Base-by-base conservation (phyloP, 345 rosid species). In the Eucalyptus viminalis region DNA sequence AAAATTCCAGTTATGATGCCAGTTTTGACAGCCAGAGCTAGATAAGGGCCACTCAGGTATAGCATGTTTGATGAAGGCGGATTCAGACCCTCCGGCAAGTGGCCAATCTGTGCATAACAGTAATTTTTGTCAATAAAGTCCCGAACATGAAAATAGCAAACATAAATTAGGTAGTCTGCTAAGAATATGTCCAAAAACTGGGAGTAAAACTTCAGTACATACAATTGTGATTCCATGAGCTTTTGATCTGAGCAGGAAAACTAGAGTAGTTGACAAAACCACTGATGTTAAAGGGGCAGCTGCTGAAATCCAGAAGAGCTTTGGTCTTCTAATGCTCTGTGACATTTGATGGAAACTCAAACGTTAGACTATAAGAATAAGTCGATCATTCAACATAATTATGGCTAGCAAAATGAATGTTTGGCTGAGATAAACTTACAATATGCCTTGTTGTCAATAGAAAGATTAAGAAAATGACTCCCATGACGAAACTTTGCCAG, bases 281-380 rank as follows among this genome's bases (percentile, higher is more conserved):
- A 98, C 98, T 60, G 98, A 97, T 54, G 95, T 91, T 87, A 98
- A 91, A 29, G 99, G 99, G 45, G 99, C 97, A 44, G 98, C 99
- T 11, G 99, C 99, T 3, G 99, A 96, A 37, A 97, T 93, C 99
- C 99, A 98, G 93, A 97, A 98, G 88, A 96, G 95, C 91, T 97
- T 97, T 40, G 99, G 99, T 87, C 94, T 97, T 89, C 86, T 97
- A 92, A 93, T 93, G 92, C 99, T 95, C 99, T 98, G 93, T 12
- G 53, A 43, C 89, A 89, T 85, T 60, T 31, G 86, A 89, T 31
- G 51, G 54, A 51, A 27, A 19, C n/a, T 88, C 50, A n/a, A 87
- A 51, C 15, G 31, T 87, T 22, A 49, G 47, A 76, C 47, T 21
- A 40, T 21, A 40, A 22, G 47, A 76, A 21, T 47, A 50, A 87